These are phyloP conservation scores for Vitis hybrid DNA, from an alignment of 177 flowering plant genomes.

Conservation along the genomic window DNA sequence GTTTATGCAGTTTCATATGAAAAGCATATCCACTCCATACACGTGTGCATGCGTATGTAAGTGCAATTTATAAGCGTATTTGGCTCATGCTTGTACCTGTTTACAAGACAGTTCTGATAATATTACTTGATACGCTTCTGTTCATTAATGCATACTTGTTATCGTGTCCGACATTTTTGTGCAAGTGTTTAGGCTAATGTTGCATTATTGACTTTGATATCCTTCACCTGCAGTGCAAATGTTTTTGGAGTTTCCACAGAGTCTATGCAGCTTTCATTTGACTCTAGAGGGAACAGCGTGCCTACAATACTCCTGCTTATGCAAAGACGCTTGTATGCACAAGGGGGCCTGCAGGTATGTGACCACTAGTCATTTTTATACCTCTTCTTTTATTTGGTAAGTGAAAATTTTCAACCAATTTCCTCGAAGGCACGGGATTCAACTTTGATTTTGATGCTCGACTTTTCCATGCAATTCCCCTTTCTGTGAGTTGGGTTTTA, in stretches of 20 bases:
- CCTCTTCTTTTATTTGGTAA: neutral
- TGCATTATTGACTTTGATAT: neutral
- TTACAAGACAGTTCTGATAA: neutral
- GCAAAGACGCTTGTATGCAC: constrained; percentile 61
- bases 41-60: too few relatives aligned
- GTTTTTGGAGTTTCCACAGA: constrained; percentile 77
- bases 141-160: neutral
- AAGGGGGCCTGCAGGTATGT: constrained; percentile 58
- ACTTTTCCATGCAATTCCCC: too few relatives aligned
- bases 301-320: constrained; percentile 67
- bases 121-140: neutral
- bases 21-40: too few relatives aligned
- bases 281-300: constrained; percentile 68
- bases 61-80: neutral
- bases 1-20: neutral
- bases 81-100: neutral
- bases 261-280: constrained; percentile 75
- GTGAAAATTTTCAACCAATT: neutral
- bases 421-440: too few relatives aligned
- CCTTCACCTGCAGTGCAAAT: constrained; percentile 40
- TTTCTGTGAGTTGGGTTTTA: too few relatives aligned
- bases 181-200: neutral
- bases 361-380: neutral
- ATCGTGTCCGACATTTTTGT: too few relatives aligned
- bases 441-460: too few relatives aligned